A percentile compares a stretch with the other conserved stretches of the same genome.
Conservation (phyloP, 2,329 filamentous ascomycete genomes). For the Aureobasidium sp. region DNA sequence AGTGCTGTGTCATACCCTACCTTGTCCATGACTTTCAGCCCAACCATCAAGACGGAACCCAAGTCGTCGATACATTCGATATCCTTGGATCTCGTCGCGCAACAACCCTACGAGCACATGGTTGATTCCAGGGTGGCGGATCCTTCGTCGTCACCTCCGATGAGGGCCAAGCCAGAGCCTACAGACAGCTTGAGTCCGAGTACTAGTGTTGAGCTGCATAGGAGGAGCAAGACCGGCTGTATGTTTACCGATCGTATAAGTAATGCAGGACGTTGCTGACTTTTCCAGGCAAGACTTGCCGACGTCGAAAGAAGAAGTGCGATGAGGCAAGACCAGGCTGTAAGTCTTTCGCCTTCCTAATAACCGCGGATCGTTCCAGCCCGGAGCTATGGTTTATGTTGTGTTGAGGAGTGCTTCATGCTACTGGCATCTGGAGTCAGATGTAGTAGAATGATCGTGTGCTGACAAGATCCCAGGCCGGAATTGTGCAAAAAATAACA, state of each 20-base stretch:
- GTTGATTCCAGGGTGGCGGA: not conserved
- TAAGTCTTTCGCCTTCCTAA: conserved; percentile 17
- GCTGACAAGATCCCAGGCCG: conserved; percentile 46
- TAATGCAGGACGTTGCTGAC: conserved; percentile 45
- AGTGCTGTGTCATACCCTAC: not conserved
- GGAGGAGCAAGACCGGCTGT: conserved; percentile 2
- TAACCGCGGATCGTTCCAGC: not conserved
- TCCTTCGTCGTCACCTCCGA: not conserved
- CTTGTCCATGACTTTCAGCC: not conserved
- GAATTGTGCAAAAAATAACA: conserved; percentile 89
- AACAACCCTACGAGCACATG: not conserved
- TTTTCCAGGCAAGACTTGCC: conserved; percentile 36
- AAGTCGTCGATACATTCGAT: not conserved
- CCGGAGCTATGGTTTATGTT: not conserved
- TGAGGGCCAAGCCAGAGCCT: not conserved
- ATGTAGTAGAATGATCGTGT: not conserved
- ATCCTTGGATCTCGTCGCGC: not conserved
- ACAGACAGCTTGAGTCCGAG: conserved; percentile 1
- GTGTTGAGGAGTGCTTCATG: not conserved
- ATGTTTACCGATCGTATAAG: not conserved
- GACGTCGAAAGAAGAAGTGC: conserved; percentile 53
- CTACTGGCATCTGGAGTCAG: no score
- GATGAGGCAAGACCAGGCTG: conserved; percentile 40
- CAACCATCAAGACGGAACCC: not conserved
- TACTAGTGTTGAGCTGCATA: not conserved